Evolutionary conservation across 208 protist species (phyloP), one percentile per base, ranked within the genome.

Genomic region (Leishmania turanica): DNA sequence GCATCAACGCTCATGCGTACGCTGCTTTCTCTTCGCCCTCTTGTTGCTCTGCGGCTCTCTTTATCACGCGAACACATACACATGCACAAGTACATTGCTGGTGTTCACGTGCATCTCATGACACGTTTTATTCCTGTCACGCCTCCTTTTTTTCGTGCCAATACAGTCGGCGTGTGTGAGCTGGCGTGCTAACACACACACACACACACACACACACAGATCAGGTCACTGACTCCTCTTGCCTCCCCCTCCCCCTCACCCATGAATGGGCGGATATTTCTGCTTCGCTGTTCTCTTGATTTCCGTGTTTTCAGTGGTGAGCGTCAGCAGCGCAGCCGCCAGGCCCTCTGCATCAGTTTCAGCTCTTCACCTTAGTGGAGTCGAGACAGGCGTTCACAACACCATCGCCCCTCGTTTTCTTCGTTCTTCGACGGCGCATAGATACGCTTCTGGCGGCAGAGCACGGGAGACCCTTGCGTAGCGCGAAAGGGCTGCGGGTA

Each of bases 41-140:
- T 31, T 81, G 56, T 31, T 27, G 27, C 11, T 9, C 58, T 31
- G 58, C 58, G 11, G 11, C 72, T 65, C n/a, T 69, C 72, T 31
- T 84, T 79, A 19, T 27, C n/a, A 31, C 27, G 77, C 58, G 58
- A 34, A 77, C 45, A 58, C 40, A 58, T 56, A 58, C 73, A 31
- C n/a, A 45, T 37, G n/a, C 56, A n/a, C 73, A 42, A 17, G 24
- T 17, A 17, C 15, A 27, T 11, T 34, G 21, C 54, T 34, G 58
- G 6, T 31, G 58, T 17, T 31, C n/a, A 31, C n/a, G 58, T 31
- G 27, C 58, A 64, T 64, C 27, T 64, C 27, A 15, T 17, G 58
- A 5, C 24, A 58, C 3, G 58, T 5, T 64, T 34, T 64, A 34
- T 64, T 27, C 27, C n/a, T 31, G 21, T 34, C n/a, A 15, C 27